These are phyloP conservation scores for Tolypocladium inflatum DNA, from an alignment of 2,329 filamentous ascomycete species.

Conservation along the genomic window DNA sequence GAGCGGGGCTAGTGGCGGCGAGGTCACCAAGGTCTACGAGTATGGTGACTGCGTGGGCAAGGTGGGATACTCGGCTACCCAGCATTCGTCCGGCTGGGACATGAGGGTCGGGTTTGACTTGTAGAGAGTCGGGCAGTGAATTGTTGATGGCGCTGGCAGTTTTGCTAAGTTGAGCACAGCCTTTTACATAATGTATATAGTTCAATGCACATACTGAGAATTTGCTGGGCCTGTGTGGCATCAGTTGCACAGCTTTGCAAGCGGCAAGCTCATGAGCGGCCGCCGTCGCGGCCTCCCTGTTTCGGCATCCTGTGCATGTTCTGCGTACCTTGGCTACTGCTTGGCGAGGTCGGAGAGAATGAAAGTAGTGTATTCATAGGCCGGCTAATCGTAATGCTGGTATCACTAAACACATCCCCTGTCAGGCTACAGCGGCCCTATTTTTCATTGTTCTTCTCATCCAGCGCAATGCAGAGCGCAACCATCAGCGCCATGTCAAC, in stretches of 20 bases:
- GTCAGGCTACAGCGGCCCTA: neutral
- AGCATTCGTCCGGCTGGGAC: constrained; percentile 1
- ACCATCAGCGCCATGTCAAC: constrained; percentile 57
- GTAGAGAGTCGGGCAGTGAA: too few species aligned
- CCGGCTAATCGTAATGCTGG: neutral
- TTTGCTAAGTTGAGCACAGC: too few species aligned
- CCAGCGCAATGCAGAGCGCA: constrained; percentile 58
- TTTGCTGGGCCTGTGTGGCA: too few species aligned
- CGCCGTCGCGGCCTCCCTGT: too few species aligned
- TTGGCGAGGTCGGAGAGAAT: too few species aligned
- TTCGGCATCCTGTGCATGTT: too few species aligned
- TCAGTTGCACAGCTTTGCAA: neutral
- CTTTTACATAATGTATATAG: too few species aligned
- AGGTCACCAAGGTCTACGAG: constrained; percentile 8
- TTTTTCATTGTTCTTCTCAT: constrained; percentile 46
- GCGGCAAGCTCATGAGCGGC: too few species aligned
- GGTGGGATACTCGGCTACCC: constrained; percentile 1
- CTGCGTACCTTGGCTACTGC: too few species aligned
- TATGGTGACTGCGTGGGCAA: constrained; percentile 9
- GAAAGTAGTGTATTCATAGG: too few species aligned
- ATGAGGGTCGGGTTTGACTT: constrained; percentile 4
- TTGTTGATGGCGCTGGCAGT: too few species aligned
- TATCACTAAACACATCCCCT: neutral
- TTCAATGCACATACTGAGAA: too few species aligned
- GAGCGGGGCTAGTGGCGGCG: constrained; percentile 4